A percentile compares a stretch with the other conserved stretches of the same genome.
These are phyloP conservation scores for Viridothelium virens DNA, from an alignment of 495 filamentous ascomycete genomes.

Conservation along the genomic window DNA sequence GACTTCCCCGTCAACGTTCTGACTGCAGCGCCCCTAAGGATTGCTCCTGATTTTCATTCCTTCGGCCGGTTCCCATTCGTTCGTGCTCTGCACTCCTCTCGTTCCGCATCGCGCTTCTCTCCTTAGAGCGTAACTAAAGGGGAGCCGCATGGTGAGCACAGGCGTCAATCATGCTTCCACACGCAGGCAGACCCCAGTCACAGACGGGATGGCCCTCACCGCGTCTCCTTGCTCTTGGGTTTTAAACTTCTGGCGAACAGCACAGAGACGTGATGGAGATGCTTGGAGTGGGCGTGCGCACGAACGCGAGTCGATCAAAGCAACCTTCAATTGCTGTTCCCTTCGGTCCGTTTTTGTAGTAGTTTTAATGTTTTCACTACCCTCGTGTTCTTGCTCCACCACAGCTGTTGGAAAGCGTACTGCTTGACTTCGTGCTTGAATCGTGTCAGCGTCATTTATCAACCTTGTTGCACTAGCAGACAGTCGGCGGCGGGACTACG, in stretches of 20 bases:
- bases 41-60: slow-evolving; percentile 9
- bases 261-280: background rate
- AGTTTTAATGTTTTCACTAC: background rate
- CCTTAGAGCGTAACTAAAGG: background rate
- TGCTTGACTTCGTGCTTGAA: background rate
- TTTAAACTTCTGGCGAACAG: slow-evolving; percentile 1
- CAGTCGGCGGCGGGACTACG: background rate
- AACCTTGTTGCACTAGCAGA: background rate
- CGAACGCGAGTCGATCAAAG: slow-evolving; percentile 5
- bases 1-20: slow-evolving; percentile 10
- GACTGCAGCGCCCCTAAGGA: background rate
- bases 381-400: background rate
- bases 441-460: slow-evolving; percentile 2
- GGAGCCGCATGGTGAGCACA: background rate
- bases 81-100: background rate
- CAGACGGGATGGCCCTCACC: background rate
- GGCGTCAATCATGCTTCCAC: background rate
- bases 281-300: background rate
- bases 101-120: background rate
- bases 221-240: background rate
- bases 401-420: background rate
- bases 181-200: background rate
- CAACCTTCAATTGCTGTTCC: background rate
- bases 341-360: background rate
- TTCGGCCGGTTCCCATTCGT: slow-evolving; percentile 1